phyloP scores from a whole-genome alignment of 2,329 filamentous ascomycete species.

The Ophioceras dolichostomum region DNA sequence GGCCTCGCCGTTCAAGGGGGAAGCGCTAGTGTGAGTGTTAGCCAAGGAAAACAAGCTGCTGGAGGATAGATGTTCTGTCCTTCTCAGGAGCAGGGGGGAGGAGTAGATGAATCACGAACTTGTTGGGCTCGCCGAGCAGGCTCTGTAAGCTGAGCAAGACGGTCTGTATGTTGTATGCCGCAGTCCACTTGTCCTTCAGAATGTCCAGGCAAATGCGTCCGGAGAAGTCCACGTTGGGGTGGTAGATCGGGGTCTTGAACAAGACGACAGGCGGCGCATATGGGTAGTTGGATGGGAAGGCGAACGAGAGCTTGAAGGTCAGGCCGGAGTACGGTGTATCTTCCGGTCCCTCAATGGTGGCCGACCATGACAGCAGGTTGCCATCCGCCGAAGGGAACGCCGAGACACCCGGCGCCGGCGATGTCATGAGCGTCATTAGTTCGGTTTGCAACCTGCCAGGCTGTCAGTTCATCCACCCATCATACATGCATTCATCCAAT shows the following conservation, averaged over 20 bases:
- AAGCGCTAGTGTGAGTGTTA: constrained; percentile 48
- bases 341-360: constrained; percentile 81
- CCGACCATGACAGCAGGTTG: constrained; percentile 86
- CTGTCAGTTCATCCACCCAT: no score
- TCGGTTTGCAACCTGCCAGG: constrained; percentile 75
- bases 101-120: constrained; percentile 65
- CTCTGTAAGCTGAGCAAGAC: constrained; percentile 90
- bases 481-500: no score
- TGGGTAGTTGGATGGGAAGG: constrained; percentile 86
- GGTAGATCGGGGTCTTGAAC: constrained; percentile 98
- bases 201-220: constrained; percentile 97
- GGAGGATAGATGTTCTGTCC: no score
- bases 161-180: constrained; percentile 91
- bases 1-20: constrained; percentile 89
- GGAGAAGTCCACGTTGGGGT: constrained; percentile 96
- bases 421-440: constrained; percentile 97
- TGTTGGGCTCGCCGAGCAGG: constrained; percentile 92
- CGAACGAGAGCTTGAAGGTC: constrained; percentile 83
- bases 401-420: constrained; percentile 82
- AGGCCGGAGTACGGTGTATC: constrained; percentile 86
- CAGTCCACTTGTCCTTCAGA: constrained; percentile 97
- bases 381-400: constrained; percentile 87
- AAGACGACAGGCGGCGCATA: constrained; percentile 83
- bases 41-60: no score
- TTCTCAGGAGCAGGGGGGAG: no score